Percentiles rank a stretch among this genome's conserved stretches.
These are phyloP conservation scores for Lentinula aciculospora DNA, from an alignment of 768 basidiomycete genomes.

Conservation along the genomic window DNA sequence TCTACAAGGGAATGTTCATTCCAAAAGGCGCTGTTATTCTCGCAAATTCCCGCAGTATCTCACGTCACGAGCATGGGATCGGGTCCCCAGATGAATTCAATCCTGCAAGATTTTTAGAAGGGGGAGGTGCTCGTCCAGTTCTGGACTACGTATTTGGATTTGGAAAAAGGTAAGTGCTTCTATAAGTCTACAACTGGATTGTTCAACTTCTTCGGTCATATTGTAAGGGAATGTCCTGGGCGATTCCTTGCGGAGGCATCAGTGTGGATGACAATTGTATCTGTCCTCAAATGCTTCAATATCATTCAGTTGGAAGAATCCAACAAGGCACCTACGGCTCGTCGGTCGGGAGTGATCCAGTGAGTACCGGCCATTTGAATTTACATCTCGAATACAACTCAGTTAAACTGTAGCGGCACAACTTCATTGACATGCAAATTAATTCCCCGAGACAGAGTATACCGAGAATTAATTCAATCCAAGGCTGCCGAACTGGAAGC, in stretches of 20 bases:
- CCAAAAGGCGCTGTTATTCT: slow-evolving; percentile 2
- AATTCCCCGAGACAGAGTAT: neutral
- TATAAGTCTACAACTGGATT: neutral
- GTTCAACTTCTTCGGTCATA: neutral
- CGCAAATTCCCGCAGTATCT: neutral
- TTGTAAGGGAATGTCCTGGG: neutral
- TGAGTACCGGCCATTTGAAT: neutral
- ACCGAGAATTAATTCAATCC: neutral
- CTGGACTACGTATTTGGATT: neutral
- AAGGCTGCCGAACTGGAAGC: neutral
- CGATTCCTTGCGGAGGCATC: neutral
- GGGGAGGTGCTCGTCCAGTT: neutral
- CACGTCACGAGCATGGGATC: neutral
- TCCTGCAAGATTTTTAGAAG: neutral
- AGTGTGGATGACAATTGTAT: neutral
- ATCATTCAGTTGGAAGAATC: neutral
- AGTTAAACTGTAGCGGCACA: neutral
- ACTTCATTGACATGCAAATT: neutral
- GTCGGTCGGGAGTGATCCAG: neutral
- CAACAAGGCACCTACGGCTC: neutral
- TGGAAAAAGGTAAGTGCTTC: neutral
- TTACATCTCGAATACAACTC: neutral
- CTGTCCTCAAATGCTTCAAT: neutral
- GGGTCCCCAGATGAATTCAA: neutral
- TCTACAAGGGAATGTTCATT: slow-evolving; percentile 1